Evolutionary conservation across 164 flowering plant species (phyloP), one percentile per base, ranked within the genome.

Genomic region (Paratinospora sagittata): DNA sequence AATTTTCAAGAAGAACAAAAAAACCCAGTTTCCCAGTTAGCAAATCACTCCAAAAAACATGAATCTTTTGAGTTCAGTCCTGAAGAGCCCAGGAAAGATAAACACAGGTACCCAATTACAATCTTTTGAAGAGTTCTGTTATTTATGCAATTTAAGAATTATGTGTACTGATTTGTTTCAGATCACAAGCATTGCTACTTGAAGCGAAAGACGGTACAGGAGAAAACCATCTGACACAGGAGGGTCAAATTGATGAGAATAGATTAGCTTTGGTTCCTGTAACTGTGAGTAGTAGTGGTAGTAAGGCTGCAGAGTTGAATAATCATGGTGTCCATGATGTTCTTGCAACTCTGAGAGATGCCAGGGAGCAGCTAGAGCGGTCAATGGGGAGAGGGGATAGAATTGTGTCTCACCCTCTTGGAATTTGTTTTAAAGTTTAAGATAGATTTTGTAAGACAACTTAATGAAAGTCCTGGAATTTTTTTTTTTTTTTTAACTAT

Each of bases 291-390:
- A 14, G 12, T 19, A 30, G 2, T 4, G 4, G 34, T 30, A 30
- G 34, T 4, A 47, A 47, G 55, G 75, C 81, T 64, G 21, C 75
- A 58, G 74, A 68, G 69, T 81, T 79, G 23, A 77, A 71, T 34
- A 72, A 67, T 67, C 72, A 64, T 24, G 76, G 73, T 21, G 85
- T 85, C 43, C 62, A 52, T 26, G 85, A 86, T 60, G 89, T 84
- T 74, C 87, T 90, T 67, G 80, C 79, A 34, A 79, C 84, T 27
- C 72, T 90, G 64, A 83, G 78, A 78, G 83, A 61, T 55, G 89
- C 82, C 43, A 85, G 77, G 70, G 88, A 83, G 26, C 74, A 73
- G 34, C 79, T 87, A 72, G 83, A 82, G 72, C 81, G 72, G 30
- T 80, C 88, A 68, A 78, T 86, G 83, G 81, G 58, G 43, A 74